Evolutionary conservation across 176 grass and related monocot species (phyloP).

Genomic region (Lolium rigidum): DNA sequence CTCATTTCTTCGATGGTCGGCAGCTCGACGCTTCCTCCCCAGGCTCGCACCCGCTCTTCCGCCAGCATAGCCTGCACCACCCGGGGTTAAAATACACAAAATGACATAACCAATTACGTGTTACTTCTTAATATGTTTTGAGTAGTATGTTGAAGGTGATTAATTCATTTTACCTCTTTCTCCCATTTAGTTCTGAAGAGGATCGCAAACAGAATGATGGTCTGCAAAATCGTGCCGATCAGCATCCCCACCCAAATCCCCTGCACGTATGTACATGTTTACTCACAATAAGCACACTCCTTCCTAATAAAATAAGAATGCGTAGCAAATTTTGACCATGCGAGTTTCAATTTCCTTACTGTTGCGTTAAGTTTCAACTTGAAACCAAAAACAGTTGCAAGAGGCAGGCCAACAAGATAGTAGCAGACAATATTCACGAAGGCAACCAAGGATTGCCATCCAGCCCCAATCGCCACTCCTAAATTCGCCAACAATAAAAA

Average conservation of each 20-base stretch:
- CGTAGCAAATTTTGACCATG: neutral
- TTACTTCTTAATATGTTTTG: too few species aligned
- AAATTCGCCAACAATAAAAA: neutral
- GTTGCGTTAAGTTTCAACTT: constrained; percentile 54
- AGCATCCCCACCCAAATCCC: constrained; percentile 79
- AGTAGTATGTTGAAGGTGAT: neutral
- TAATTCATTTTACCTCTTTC: constrained; percentile 50
- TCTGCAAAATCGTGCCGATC: constrained; percentile 63
- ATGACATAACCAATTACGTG: too few species aligned
- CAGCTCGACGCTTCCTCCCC: constrained; percentile 62
- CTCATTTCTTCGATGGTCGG: constrained; percentile 25
- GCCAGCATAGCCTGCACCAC: constrained; percentile 55
- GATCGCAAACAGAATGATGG: constrained; percentile 56
- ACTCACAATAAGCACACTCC: neutral
- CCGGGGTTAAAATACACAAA: too few species aligned
- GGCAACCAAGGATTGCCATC: constrained; percentile 77
- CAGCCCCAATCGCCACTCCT: constrained; percentile 79
- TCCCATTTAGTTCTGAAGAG: constrained; percentile 72
- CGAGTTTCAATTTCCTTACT: constrained; percentile 15
- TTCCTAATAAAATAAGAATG: neutral
- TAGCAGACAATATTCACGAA: constrained; percentile 72
- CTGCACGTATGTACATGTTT: constrained; percentile 28
- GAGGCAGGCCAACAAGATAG: constrained; percentile 65
- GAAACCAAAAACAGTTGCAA: constrained; percentile 67
- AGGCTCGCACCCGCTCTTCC: constrained; percentile 58